Evolutionary conservation across 2,329 filamentous ascomycete genomes (phyloP), one percentile per base, ranked within the genome.

Genomic region (Alternaria incomplexa): DNA sequence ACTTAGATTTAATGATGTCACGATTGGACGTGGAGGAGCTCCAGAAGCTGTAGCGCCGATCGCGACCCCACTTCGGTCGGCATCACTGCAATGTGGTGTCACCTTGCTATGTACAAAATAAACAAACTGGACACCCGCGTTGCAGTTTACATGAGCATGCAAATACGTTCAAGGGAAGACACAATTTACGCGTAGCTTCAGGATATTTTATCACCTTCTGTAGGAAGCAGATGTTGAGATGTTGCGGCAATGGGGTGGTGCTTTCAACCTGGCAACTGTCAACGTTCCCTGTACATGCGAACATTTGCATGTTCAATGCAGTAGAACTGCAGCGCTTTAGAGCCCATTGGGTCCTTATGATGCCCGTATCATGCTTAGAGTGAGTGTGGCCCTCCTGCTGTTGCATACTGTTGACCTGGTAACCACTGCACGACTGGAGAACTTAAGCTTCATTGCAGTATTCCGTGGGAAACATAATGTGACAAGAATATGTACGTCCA

Each of bases 1-100:
- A 61, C 54, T 62, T 25, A 52, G 20, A 36, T 52, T 52, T 52
- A 43, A 61, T 70, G 66, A 69, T 66, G 66, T 64, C 68, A 70
- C 66, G 61, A 62, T 59, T 58, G 23, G 51, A 46, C 23, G 13
- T 28, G 40, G 22, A 30, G 17, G 15, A 40, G 53, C 40, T 30
- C 36, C 32, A 25, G 26, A 30, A 23, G 51, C 43, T 60, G 44
- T 60, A 26, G 58, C 25, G 52, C 32, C 44, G 58, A 48, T 48
- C 23, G 32, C 28, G 20, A 50, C 58, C 45, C 54, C 59, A 47
- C 40, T 32, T 25, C 12, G 13, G 40, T 50, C 36, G 44, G 43
- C 28, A 22, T 54, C n/a, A 32, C 15, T 13, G 20, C 46, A 20
- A 8, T 55, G 28, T 56, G 36, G 36, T 40, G 36, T 40, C 36